Evolutionary conservation across 2,329 filamentous ascomycete species (phyloP).

Genomic region (Fusarium sp.): DNA sequence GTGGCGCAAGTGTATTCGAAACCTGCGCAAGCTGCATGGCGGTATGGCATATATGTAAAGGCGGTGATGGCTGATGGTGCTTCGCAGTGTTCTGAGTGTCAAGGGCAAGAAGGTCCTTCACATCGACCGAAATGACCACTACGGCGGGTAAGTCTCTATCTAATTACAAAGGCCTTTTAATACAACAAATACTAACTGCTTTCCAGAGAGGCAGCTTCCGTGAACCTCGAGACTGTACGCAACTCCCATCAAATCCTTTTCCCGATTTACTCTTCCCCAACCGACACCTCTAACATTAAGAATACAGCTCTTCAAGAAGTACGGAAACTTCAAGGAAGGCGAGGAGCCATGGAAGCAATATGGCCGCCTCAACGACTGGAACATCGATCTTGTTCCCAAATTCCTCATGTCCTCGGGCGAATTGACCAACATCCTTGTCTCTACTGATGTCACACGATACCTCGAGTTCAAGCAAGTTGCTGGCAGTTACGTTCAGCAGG

Average conservation of each 20-base stretch:
- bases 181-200: conserved; percentile 47
- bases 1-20: conserved; percentile 12
- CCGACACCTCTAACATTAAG: conserved; percentile 40
- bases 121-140: conserved; percentile 98
- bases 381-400: conserved; percentile 98
- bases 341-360: conserved; percentile 99
- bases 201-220: conserved; percentile 85
- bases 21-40: conserved; percentile 25
- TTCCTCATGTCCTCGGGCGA: conserved; percentile 99
- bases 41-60: conserved; percentile 41
- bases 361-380: conserved; percentile 97
- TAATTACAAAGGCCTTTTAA: background rate
- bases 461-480: conserved; percentile 95
- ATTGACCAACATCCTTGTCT: conserved; percentile 97
- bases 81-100: conserved; percentile 84
- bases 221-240: conserved; percentile 93
- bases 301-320: conserved; percentile 91
- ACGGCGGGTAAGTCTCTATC: conserved; percentile 83
- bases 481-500: conserved; percentile 96
- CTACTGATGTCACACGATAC: conserved; percentile 90
- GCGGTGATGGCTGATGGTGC: conserved; percentile 41
- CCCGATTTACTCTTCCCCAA: conserved; percentile 31
- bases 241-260: conserved; percentile 27
- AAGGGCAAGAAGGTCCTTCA: conserved; percentile 99
- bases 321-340: conserved; percentile 82